phyloP scores from a whole-genome alignment of 768 basidiomycete genomes.

The Lactarius hengduanensis region DNA sequence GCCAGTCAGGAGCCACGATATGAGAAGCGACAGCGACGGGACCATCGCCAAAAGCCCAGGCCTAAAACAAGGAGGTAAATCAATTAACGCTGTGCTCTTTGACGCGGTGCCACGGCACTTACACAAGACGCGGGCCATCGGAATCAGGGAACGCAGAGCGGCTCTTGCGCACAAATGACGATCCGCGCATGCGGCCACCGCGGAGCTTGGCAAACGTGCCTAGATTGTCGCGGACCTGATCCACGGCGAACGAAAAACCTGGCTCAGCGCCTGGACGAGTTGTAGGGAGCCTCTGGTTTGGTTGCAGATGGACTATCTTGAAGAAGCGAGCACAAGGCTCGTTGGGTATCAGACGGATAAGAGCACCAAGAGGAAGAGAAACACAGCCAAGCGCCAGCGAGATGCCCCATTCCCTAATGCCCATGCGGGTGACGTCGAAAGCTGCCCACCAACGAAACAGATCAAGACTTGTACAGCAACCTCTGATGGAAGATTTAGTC shows the following conservation, averaged over 20 bases:
- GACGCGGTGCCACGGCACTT: constrained; percentile 37
- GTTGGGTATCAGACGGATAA: constrained; percentile 81
- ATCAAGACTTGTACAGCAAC: constrained; percentile 83
- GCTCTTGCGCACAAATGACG: constrained; percentile 82
- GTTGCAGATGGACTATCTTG: constrained; percentile 52
- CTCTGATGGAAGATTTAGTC: constrained; percentile 50
- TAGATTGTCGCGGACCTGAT: constrained; percentile 83
- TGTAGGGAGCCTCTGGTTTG: constrained; percentile 67
- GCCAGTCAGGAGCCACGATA: constrained; percentile 60
- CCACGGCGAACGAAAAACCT: constrained; percentile 77
- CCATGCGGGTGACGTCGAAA: constrained; percentile 81
- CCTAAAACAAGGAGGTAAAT: constrained; percentile 42
- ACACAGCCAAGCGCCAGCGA: constrained; percentile 83
- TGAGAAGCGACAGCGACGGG: constrained; percentile 71
- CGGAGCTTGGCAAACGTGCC: constrained; percentile 77
- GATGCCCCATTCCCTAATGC: constrained; percentile 90
- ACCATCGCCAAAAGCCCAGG: constrained; percentile 76
- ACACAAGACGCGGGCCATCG: constrained; percentile 46
- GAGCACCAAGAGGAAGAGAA: constrained; percentile 82
- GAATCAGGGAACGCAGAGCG: constrained; percentile 56
- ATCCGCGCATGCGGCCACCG: constrained; percentile 84
- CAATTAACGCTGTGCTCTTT: constrained; percentile 25
- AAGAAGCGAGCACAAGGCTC: constrained; percentile 68
- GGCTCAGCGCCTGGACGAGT: constrained; percentile 54
- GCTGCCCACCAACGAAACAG: constrained; percentile 87